phyloP scores from a whole-genome alignment of 2,329 filamentous ascomycete species.

The Cucurbitaria berberidis region DNA sequence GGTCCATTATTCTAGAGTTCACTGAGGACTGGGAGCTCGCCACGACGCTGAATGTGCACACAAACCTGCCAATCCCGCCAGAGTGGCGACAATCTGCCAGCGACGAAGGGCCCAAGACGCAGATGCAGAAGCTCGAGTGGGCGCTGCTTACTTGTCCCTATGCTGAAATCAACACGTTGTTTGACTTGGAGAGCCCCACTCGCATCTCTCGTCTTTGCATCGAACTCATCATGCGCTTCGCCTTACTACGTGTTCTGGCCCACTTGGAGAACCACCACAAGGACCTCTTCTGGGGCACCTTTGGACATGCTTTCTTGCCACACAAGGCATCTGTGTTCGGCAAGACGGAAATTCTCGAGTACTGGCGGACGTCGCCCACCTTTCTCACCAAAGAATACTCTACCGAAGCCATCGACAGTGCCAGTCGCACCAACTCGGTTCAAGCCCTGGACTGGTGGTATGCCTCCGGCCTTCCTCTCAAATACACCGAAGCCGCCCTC shows the following conservation, averaged over 20 bases:
- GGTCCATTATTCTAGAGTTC: slow-evolving; percentile 85
- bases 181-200: slow-evolving; percentile 72
- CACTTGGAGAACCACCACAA: slow-evolving; percentile 71
- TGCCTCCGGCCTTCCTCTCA: slow-evolving; percentile 75
- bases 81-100: slow-evolving; percentile 73
- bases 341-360: slow-evolving; percentile 82
- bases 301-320: slow-evolving; percentile 79
- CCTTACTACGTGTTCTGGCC: slow-evolving; percentile 76
- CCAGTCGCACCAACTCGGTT: slow-evolving; percentile 83
- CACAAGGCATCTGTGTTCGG: slow-evolving; percentile 91
- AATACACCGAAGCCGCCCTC: slow-evolving; percentile 85
- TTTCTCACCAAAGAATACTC: slow-evolving; percentile 89
- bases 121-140: slow-evolving; percentile 83
- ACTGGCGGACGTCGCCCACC: slow-evolving; percentile 84
- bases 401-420: slow-evolving; percentile 82
- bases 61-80: slow-evolving; percentile 73
- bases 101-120: slow-evolving; percentile 70
- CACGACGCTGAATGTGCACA: slow-evolving; percentile 79
- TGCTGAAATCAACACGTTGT: slow-evolving; percentile 73
- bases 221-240: slow-evolving; percentile 91
- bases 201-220: slow-evolving; percentile 82
- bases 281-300: slow-evolving; percentile 85
- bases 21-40: slow-evolving; percentile 91
- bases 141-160: slow-evolving; percentile 77
- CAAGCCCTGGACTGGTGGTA: slow-evolving; percentile 93